These are phyloP conservation scores for Pseudopithomyces maydicus DNA, from an alignment of 2,329 filamentous ascomycete species.

Conservation along the genomic window DNA sequence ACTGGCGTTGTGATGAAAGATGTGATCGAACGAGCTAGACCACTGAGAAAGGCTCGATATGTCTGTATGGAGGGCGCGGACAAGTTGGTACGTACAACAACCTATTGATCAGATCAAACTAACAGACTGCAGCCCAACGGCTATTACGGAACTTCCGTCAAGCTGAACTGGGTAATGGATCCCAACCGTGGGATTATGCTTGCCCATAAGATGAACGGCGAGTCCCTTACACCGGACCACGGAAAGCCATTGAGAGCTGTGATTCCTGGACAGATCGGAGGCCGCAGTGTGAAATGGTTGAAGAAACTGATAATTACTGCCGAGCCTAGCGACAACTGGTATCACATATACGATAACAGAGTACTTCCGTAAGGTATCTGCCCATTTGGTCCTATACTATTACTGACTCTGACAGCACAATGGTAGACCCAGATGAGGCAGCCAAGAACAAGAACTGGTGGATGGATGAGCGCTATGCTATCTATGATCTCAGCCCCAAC, in stretches of 20 bases:
- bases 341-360: constrained; percentile 92
- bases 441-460: constrained; percentile 76
- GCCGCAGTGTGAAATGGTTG: constrained; percentile 91
- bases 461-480: constrained; percentile 88
- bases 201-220: constrained; percentile 89
- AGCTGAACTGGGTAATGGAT: constrained; percentile 87
- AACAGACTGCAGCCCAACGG: constrained; percentile 69
- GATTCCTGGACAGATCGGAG: constrained; percentile 90
- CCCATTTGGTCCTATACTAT: neutral
- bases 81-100: constrained; percentile 59
- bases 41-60: constrained; percentile 73
- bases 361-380: constrained; percentile 68
- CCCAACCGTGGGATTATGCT: constrained; percentile 83
- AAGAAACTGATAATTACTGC: constrained; percentile 79
- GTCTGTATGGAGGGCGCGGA: constrained; percentile 93
- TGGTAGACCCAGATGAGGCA: constrained; percentile 80
- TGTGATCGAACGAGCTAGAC: constrained; percentile 70
- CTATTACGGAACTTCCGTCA: constrained; percentile 85
- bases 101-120: neutral
- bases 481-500: constrained; percentile 89
- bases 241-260: constrained; percentile 82
- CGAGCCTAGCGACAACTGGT: constrained; percentile 87
- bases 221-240: constrained; percentile 79
- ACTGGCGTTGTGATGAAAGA: constrained; percentile 80
- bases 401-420: constrained; percentile 58